These are phyloP conservation scores for Termitomyces sp. DNA, from an alignment of 768 basidiomycete species.

Conservation along the genomic window DNA sequence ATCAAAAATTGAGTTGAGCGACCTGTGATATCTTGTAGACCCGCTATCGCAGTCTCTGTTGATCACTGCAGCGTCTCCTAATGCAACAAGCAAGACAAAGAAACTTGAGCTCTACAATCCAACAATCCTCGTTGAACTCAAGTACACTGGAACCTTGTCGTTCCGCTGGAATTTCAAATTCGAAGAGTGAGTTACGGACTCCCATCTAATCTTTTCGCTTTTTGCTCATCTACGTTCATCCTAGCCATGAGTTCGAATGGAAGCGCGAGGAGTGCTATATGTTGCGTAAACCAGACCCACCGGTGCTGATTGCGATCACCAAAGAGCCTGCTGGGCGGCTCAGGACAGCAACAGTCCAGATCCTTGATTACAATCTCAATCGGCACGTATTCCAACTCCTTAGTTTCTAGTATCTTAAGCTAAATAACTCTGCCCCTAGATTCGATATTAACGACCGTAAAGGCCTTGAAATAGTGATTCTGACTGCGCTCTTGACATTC, in stretches of 20 bases:
- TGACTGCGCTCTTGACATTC: conserved; percentile 74
- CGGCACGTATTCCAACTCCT: conserved; percentile 34
- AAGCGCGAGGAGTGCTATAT: conserved; percentile 80
- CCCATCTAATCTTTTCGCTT: background rate
- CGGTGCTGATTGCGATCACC: conserved; percentile 78
- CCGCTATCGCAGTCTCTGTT: conserved; percentile 70
- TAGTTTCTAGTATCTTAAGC: background rate
- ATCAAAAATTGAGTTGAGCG: background rate
- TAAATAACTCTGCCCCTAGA: conserved; percentile 27
- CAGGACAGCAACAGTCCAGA: conserved; percentile 63
- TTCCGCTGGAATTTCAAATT: conserved; percentile 80
- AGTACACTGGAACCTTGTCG: conserved; percentile 64
- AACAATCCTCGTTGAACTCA: conserved; percentile 61
- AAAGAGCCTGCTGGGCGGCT: conserved; percentile 67
- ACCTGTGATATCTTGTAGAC: conserved; percentile 34
- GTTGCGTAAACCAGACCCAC: conserved; percentile 81
- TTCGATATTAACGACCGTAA: conserved; percentile 85
- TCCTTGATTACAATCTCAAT: conserved; percentile 82
- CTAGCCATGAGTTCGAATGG: conserved; percentile 83
- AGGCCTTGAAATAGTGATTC: conserved; percentile 76
- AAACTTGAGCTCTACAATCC: conserved; percentile 75
- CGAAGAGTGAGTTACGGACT: conserved; percentile 59
- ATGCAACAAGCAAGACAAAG: conserved; percentile 65
- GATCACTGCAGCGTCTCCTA: conserved; percentile 59
- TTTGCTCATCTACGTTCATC: background rate